Evolutionary conservation across 2,329 filamentous ascomycete genomes (phyloP), one percentile per base, ranked within the genome.

Genomic region (Scedosporium boydii): DNA sequence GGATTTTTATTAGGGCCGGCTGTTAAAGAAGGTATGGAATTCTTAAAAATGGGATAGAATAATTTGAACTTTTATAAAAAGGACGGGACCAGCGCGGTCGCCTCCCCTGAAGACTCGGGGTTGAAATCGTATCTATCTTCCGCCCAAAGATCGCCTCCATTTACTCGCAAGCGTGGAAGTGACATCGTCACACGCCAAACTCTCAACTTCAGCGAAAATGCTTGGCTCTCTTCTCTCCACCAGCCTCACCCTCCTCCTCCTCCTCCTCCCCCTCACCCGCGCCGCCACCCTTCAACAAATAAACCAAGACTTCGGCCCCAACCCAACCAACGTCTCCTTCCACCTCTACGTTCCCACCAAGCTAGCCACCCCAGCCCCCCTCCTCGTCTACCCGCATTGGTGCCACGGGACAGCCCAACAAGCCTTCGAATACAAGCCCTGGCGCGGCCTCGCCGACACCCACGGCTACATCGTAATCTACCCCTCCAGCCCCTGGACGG

Each of bases 381-480:
- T 86, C 58, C 73, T 85, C 12, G 80, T 85, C 41, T 83, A 80
- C 64, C 78, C 80, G 42, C 80, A 85, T 73, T 84, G 80, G 76
- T 87, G 84, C 72, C 76, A 77, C 58, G 83, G 84, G 27, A 78
- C 77, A 2, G 84, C 80, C 2, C 70, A 75, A 42, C 77, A 77
- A 2, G 80, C 78, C 67, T 82, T 79, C 70, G 70, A 68, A 3
- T 76, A 75, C 38, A 81, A 80, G 5, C 79, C 80, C 12, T 87
- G 82, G 70, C 79, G 81, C 21, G 73, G 74, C 1, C 73, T 84
- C 10, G 80, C 84, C 5, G 79, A 81, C 64, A 68, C 74, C 56
- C 75, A 84, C 61, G 83, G 82, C 48, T 84, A 81, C 72, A 80
- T 86, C 62, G 69, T 72, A 61, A 76, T 77, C 67, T 78, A 77